Evolutionary conservation across 2,329 filamentous ascomycete species (phyloP).

Genomic region (Eurotiales sp.): DNA sequence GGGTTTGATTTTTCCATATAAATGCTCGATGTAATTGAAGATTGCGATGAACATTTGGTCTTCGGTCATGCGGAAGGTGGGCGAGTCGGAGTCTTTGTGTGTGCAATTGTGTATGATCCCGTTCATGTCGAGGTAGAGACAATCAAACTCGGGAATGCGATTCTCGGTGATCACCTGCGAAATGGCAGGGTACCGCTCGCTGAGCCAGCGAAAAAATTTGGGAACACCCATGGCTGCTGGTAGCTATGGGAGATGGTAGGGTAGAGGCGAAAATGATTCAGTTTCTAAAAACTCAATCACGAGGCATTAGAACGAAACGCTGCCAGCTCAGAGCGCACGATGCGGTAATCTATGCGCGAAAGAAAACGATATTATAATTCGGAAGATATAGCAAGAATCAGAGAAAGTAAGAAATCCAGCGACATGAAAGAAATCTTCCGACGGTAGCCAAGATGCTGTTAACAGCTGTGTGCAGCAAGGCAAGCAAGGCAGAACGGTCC

Average conservation of each 20-base stretch:
- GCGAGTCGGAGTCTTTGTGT: slow-evolving; percentile 90
- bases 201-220: slow-evolving; percentile 99
- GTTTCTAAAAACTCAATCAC: slow-evolving; percentile 12
- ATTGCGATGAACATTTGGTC: slow-evolving; percentile 99
- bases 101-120: slow-evolving; percentile 99
- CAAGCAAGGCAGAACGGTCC: neutral
- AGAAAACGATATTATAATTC: neutral
- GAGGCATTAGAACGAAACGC: slow-evolving; percentile 18
- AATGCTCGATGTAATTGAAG: slow-evolving; percentile 99
- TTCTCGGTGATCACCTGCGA: slow-evolving; percentile 98
- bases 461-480: neutral
- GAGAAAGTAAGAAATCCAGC: neutral
- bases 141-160: slow-evolving; percentile 97
- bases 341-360: neutral
- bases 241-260: slow-evolving; percentile 18
- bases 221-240: slow-evolving; percentile 60
- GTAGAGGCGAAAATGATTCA: slow-evolving; percentile 8
- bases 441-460: slow-evolving; percentile 1
- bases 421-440: neutral
- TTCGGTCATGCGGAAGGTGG: slow-evolving; percentile 88
- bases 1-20: slow-evolving; percentile 98
- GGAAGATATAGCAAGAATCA: neutral
- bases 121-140: slow-evolving; percentile 88
- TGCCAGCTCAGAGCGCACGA: neutral
- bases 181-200: slow-evolving; percentile 96